Evolutionary conservation across 2,329 filamentous ascomycete genomes (phyloP).

Genomic region (Pseudovirgaria hyperparasitica): DNA sequence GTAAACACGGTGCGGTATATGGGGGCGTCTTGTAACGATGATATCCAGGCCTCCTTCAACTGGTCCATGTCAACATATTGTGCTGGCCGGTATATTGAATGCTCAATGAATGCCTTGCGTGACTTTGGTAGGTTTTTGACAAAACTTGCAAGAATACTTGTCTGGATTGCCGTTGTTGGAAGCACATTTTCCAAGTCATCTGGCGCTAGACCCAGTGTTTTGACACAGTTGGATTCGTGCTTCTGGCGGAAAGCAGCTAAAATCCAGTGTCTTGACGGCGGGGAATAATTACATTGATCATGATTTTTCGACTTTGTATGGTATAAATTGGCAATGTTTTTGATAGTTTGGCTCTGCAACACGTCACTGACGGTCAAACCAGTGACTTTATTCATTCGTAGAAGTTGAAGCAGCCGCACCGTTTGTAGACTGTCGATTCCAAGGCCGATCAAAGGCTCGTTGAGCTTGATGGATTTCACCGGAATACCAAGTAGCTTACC

Average conservation of each 20-base stretch:
- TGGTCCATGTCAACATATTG: not conserved
- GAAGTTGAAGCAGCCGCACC: slow-evolving; percentile 19
- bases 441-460: too few species aligned
- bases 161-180: slow-evolving; percentile 3
- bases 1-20: slow-evolving; percentile 3
- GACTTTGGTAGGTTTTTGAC: too few species aligned
- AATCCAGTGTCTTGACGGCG: too few species aligned
- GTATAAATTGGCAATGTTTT: slow-evolving; percentile 2
- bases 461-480: too few species aligned
- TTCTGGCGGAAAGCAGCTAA: slow-evolving; percentile 1
- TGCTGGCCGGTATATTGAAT: slow-evolving; percentile 4
- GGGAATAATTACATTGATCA: too few species aligned
- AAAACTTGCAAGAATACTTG: slow-evolving; percentile 5
- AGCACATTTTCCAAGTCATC: slow-evolving; percentile 4
- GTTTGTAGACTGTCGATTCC: slow-evolving; percentile 26
- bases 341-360: slow-evolving; percentile 7
- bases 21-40: slow-evolving; percentile 1
- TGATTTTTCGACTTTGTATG: not conserved
- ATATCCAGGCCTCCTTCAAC: slow-evolving; percentile 3
- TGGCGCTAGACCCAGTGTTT: not conserved
- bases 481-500: too few species aligned
- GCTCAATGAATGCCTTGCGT: slow-evolving; percentile 6
- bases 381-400: slow-evolving; percentile 15
- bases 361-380: slow-evolving; percentile 15
- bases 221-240: slow-evolving; percentile 1